Percentiles rank a stretch among this genome's conserved stretches.
These are phyloP conservation scores for Epichloe scottii DNA, from an alignment of 2,329 filamentous ascomycete genomes.

Conservation along the genomic window DNA sequence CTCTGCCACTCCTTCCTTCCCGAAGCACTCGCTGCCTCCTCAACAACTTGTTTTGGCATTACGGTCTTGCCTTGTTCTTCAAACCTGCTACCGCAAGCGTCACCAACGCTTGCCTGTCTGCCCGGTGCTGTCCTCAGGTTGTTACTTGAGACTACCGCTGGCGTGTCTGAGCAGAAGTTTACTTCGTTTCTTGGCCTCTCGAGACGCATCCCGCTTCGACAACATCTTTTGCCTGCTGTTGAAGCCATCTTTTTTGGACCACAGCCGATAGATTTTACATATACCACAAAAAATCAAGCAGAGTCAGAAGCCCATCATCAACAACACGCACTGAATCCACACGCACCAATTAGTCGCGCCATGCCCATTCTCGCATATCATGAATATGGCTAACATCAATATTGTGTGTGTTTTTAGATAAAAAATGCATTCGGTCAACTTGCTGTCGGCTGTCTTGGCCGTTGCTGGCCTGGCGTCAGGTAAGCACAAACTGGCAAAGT, in stretches of 20 bases:
- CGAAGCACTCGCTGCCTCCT: background rate
- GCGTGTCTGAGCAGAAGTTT: background rate
- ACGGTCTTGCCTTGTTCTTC: background rate
- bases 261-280: slow-evolving; percentile 10
- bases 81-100: background rate
- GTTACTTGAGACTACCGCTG: slow-evolving; percentile 4
- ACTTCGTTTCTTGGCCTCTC: background rate
- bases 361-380: background rate
- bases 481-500: slow-evolving; percentile 17
- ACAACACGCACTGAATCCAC: background rate
- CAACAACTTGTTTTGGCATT: background rate
- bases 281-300: slow-evolving; percentile 7
- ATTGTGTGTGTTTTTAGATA: slow-evolving; percentile 11
- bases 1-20: slow-evolving; percentile 1
- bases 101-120: background rate
- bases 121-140: background rate
- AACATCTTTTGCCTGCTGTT: slow-evolving; percentile 12
- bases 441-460: slow-evolving; percentile 33
- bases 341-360: background rate
- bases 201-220: slow-evolving; percentile 6
- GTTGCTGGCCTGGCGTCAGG: slow-evolving; percentile 29
- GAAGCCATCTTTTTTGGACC: slow-evolving; percentile 12
- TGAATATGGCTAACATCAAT: background rate
- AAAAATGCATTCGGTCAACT: slow-evolving; percentile 35
- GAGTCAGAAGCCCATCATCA: slow-evolving; percentile 7